A percentile compares a stretch with the other conserved stretches of the same genome.
Evolutionary conservation across 306 rosid species (phyloP).

Genomic region (Inga oerstediana): DNA sequence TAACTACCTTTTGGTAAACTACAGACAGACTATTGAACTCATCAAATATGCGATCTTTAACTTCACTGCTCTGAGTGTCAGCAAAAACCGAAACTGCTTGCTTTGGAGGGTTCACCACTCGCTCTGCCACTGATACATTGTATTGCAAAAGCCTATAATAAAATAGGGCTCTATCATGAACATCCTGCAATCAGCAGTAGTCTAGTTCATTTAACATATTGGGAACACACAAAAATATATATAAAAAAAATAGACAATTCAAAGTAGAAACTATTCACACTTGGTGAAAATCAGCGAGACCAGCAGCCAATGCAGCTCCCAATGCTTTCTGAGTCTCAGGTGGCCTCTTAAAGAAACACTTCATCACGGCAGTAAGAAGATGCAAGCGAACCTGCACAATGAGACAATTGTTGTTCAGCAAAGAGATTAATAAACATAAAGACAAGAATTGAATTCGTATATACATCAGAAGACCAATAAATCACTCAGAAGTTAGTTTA

Average conservation of each 20-base stretch:
- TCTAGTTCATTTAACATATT: conserved; percentile 41
- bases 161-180: conserved; percentile 93
- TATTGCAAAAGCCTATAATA: conserved; percentile 95
- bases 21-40: conserved; percentile 98
- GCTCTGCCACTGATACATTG: conserved; percentile 77
- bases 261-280: conserved; percentile 42
- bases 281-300: conserved; percentile 95
- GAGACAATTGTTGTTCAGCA: conserved; percentile 37
- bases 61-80: conserved; percentile 96
- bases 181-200: conserved; percentile 79
- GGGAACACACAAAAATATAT: conserved; percentile 13
- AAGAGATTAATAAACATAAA: conserved; percentile 16
- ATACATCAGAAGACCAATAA: conserved; percentile 11
- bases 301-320: conserved; percentile 97
- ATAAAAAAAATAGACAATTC: not conserved
- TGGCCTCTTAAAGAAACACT: conserved; percentile 97
- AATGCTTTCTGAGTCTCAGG: conserved; percentile 92
- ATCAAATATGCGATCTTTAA: conserved; percentile 96
- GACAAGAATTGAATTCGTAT: conserved; percentile 3
- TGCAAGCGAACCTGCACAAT: conserved; percentile 90
- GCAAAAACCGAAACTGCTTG: conserved; percentile 99
- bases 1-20: conserved; percentile 82
- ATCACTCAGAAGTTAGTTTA: not conserved
- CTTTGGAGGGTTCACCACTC: conserved; percentile 94
- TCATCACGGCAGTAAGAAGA: conserved; percentile 97